Base-by-base conservation (phyloP, 495 filamentous ascomycete species). In the Hypomontagnella monticulosa region DNA sequence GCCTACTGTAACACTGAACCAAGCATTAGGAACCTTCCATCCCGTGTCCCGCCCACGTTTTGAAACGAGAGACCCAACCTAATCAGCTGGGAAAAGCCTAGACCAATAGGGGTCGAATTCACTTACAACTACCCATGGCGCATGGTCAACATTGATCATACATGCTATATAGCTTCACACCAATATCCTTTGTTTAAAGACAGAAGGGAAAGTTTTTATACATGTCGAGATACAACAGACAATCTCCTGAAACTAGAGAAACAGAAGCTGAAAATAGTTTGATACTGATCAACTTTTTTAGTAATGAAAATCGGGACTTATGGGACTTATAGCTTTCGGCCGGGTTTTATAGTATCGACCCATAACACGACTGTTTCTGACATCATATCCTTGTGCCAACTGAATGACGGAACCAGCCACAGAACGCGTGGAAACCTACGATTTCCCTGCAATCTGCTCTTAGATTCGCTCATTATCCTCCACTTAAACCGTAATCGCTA, bases 281-380 rank as follows among this genome's bases (percentile, higher is more conserved):
- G 50, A 69, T 69, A 52, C 34, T 42, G 66, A 64, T 69, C 66
- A 60, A 46, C 66, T 37, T 27, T 27, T 49, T 52, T 59, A 18
- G 15, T 63, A 63, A 69, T 63, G 49, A 69, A 63, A 55, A 69
- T 56, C 43, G 42, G 53, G 41, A 46, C 16, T 62, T 10, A 6
- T n/a, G 42, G 53, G 41, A 46, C 16, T 32, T 11, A 15, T 7
- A 58, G 33, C 58, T 42, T 54, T 41, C 8, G 32, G 16, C 34
- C 36, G 16, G 20, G 16, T 30, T 49, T 46, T 33, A 30, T 18
- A 38, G 40, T 14, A 42, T 20, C 10, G 57, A 42, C 37, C 63
- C 57, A 47, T 34, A 62, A 48, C 41, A 32, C 4, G n/a, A 34
- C 15, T 58, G 34, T 42, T 59, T 40, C 59, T 63, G 65, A 68